Base-by-base conservation (phyloP, 306 rosid genomes). In the Fragaria iinumae region DNA sequence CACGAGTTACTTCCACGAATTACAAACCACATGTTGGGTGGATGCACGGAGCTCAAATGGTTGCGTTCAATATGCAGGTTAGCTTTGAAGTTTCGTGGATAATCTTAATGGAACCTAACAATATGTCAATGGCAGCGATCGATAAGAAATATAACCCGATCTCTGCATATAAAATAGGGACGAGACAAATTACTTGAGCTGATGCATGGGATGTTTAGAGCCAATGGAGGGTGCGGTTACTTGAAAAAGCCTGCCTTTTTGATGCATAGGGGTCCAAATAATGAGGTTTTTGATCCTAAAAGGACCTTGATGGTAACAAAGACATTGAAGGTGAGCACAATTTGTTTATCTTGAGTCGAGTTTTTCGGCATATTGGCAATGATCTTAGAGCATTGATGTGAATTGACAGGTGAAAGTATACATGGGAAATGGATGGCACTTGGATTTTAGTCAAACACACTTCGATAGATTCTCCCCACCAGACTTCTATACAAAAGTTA, bases 41-140 rank as follows among this genome's bases (percentile, higher is more conserved):
- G 98, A 88, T 78, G 23, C 92, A 92, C 43, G 98, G 98, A 73
- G 98, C 95, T 83, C 98, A 92, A 82, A 90, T 94, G 97, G 96
- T 92, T 71, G 98, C 95, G 43, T 86, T 92, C 72, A 95, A 95
- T 83, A 95, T 95, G 97, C 98, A 95, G 98, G 97, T 89, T 63
- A 81, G 87, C 65, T 45, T 79, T 80, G 73, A 59, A 49, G 8
- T 60, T 75, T 74, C 18, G 14, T 65, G 74, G 25, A 3, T 8
- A 43, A 41, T 62, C 39, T 57, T 23, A 57, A 11, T 8, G 4
- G 21, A 14, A 62, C 39, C 68, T 17, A 38, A 18, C 38, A 36
- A 34, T 4, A 65, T 65, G 14, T 34, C 69, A 17, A 17, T 64
- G 23, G 43, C 23, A 34, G 69, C 36, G 20, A n/a, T 45, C 13